A percentile compares a stretch with the other conserved stretches of the same genome.
phyloP scores from a whole-genome alignment of 805 yeast species.

The Saturnispora halmiae region DNA sequence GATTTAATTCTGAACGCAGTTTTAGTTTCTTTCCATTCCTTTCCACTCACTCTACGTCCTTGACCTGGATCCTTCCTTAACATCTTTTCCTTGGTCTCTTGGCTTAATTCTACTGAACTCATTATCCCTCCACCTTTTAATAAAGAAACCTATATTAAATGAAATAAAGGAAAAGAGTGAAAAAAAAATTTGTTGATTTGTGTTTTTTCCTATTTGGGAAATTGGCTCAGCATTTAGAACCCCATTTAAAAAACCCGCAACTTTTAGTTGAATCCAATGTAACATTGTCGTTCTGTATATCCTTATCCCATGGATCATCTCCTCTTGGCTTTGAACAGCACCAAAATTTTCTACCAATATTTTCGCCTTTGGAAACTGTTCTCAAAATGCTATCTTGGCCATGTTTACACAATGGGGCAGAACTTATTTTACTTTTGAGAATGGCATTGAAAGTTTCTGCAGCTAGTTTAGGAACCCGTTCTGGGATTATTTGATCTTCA shows the following conservation, averaged over 20 bases:
- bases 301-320: slow-evolving; percentile 21
- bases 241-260: slow-evolving; percentile 53
- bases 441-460: slow-evolving; percentile 18
- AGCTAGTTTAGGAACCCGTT: slow-evolving; percentile 11
- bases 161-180: too few relatives aligned
- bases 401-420: slow-evolving; percentile 42
- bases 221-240: slow-evolving; percentile 17
- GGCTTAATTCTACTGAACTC: slow-evolving; percentile 6
- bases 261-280: slow-evolving; percentile 17
- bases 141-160: too few relatives aligned
- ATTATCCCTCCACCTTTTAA: too few relatives aligned
- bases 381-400: slow-evolving; percentile 36
- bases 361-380: slow-evolving; percentile 35
- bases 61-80: slow-evolving; percentile 17
- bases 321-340: slow-evolving; percentile 34
- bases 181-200: not conserved
- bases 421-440: slow-evolving; percentile 13
- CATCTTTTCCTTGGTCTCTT: slow-evolving; percentile 2
- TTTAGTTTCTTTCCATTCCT: slow-evolving; percentile 63
- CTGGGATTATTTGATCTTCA: not conserved
- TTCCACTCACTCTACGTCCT: slow-evolving; percentile 31
- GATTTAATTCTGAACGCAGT: slow-evolving; percentile 58
- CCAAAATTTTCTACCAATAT: slow-evolving; percentile 48
- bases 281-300: slow-evolving; percentile 3
- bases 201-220: not conserved